A percentile compares a stretch with the other conserved stretches of the same genome.
Evolutionary conservation across 495 filamentous ascomycete genomes (phyloP).

Genomic region (Usnea hakonensis): DNA sequence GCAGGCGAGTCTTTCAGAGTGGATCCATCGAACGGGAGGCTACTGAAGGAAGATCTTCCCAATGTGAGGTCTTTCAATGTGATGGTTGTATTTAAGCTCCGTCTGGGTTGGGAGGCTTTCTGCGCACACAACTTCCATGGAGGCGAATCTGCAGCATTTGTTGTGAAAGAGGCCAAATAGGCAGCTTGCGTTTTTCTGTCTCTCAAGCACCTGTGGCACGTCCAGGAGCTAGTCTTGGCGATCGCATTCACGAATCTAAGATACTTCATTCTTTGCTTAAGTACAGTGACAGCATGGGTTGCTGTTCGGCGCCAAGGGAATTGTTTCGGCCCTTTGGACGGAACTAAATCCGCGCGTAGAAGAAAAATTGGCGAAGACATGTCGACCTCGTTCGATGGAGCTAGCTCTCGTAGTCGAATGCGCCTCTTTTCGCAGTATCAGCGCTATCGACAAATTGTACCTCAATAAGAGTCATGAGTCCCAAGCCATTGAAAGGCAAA

Average conservation of each 20-base stretch:
- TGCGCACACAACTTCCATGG: not conserved
- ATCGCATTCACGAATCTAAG: not conserved
- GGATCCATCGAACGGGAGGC: not conserved
- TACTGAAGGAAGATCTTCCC: not conserved
- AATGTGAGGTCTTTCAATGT: not conserved
- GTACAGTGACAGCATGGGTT: not conserved
- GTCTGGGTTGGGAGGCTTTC: not conserved
- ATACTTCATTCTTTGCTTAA: constrained; percentile 1
- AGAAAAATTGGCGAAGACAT: no score
- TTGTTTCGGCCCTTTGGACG: not conserved
- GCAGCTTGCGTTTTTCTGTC: not conserved
- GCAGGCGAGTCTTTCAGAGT: not conserved
- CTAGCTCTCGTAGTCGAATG: not conserved
- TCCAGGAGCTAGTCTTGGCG: constrained; percentile 7
- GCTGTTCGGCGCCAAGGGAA: not conserved
- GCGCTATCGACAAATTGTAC: not conserved
- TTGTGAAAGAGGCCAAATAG: constrained; percentile 3
- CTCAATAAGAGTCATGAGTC: not conserved
- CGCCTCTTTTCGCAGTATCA: not conserved
- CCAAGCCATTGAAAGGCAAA: constrained; percentile 10
- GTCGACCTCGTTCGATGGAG: not conserved
- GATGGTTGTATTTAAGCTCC: not conserved
- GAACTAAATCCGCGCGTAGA: constrained; percentile 6
- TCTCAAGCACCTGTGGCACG: constrained; percentile 9
- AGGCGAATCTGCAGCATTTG: not conserved